A percentile compares a stretch with the other conserved stretches of the same genome.
These are phyloP conservation scores for Pythium utonaiense DNA, from an alignment of 352 stramenopile species.

Conservation along the genomic window DNA sequence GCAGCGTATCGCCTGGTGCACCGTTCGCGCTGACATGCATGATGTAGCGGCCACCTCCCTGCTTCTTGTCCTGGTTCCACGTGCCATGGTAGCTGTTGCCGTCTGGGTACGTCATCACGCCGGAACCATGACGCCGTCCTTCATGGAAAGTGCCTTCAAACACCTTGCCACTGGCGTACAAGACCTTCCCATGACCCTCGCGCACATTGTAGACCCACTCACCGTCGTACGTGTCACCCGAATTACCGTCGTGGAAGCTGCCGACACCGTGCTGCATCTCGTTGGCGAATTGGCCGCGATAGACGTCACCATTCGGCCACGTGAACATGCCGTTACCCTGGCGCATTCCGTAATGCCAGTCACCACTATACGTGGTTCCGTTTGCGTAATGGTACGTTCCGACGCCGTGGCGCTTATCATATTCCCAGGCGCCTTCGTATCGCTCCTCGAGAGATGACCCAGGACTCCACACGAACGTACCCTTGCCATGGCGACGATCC, in stretches of 20 bases:
- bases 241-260: conserved; percentile 50
- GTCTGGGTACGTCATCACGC: conserved; percentile 77
- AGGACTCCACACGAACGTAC: conserved; percentile 62
- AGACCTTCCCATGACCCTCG: conserved; percentile 65
- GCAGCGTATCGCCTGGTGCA: conserved; percentile 13
- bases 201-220: conserved; percentile 84
- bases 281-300: conserved; percentile 71
- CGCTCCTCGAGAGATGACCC: conserved; percentile 51
- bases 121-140: conserved; percentile 68
- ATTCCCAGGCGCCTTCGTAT: conserved; percentile 74
- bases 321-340: conserved; percentile 75
- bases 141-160: conserved; percentile 86
- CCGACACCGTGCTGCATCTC: conserved; percentile 82
- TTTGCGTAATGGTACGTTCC: conserved; percentile 64
- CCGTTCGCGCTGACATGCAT: conserved; percentile 28
- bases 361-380: conserved; percentile 56
- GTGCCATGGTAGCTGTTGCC: conserved; percentile 82
- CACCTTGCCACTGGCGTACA: conserved; percentile 73
- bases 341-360: conserved; percentile 61
- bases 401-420: conserved; percentile 57
- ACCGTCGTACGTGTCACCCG: conserved; percentile 63
- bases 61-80: conserved; percentile 86
- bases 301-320: conserved; percentile 86
- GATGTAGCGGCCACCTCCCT: conserved; percentile 75
- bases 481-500: conserved; percentile 52